These are phyloP conservation scores for Talaromyces sp. DNA, from an alignment of 2,329 filamentous ascomycete genomes.

Conservation along the genomic window DNA sequence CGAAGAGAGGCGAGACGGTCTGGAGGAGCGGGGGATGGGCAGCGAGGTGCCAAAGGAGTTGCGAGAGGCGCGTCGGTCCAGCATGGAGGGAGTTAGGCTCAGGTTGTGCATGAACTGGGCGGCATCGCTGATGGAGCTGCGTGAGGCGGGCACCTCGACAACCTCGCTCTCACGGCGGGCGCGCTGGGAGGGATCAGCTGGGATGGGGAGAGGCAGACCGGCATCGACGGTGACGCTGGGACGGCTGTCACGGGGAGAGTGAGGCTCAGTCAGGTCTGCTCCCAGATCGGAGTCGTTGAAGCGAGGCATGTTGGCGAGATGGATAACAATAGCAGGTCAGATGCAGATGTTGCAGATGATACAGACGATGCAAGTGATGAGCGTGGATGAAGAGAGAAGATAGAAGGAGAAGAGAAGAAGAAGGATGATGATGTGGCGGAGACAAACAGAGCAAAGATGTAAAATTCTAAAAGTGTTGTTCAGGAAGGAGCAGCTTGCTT, in stretches of 20 bases:
- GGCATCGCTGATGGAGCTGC: slow-evolving; percentile 64
- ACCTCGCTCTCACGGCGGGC: slow-evolving; percentile 40
- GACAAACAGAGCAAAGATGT: neutral
- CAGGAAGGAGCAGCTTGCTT: neutral
- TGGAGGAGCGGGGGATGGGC: slow-evolving; percentile 66
- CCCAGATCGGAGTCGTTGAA: slow-evolving; percentile 55
- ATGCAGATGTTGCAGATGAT: neutral
- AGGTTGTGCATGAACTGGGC: slow-evolving; percentile 68
- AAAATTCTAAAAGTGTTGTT: neutral
- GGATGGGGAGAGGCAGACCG: slow-evolving; percentile 28
- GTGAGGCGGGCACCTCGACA: slow-evolving; percentile 65
- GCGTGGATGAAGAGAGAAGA: neutral
- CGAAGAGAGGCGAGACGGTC: slow-evolving; percentile 62
- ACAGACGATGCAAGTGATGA: slow-evolving; percentile 3
- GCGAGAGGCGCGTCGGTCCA: slow-evolving; percentile 61
- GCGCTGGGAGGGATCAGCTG: slow-evolving; percentile 29
- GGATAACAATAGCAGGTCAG: slow-evolving; percentile 11
- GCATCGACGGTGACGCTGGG: slow-evolving; percentile 16
- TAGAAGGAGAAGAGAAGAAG: no score
- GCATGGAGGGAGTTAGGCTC: slow-evolving; percentile 62
- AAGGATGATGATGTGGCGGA: neutral
- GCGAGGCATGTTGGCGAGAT: slow-evolving; percentile 48
- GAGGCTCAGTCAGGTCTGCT: slow-evolving; percentile 28
- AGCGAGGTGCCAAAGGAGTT: slow-evolving; percentile 72
- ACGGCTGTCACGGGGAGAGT: slow-evolving; percentile 22